Percentiles rank a stretch among this genome's conserved stretches.
These are phyloP conservation scores for Hylodesmum podocarpum DNA, from an alignment of 306 rosid species.

Conservation along the genomic window DNA sequence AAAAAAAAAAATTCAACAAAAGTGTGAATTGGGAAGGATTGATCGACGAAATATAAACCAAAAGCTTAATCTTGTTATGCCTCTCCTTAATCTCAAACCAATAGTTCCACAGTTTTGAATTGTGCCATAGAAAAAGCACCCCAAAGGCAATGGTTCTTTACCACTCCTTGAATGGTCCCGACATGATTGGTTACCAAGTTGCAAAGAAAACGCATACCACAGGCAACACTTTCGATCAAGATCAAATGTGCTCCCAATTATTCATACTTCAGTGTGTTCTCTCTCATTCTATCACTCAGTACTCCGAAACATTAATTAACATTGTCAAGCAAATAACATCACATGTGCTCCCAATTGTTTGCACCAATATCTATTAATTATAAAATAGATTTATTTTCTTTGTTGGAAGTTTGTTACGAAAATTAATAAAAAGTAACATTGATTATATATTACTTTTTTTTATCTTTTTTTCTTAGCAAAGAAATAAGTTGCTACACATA, in stretches of 20 bases:
- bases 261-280: neutral
- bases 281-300: neutral
- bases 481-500: neutral
- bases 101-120: neutral
- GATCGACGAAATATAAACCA: neutral
- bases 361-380: too few species aligned
- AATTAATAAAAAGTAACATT: too few species aligned
- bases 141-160: neutral
- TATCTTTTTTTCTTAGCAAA: neutral
- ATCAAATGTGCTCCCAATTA: neutral
- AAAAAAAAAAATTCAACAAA: neutral
- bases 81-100: neutral
- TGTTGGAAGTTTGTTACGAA: too few species aligned
- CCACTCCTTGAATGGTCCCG: conserved; percentile 16
- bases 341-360: too few species aligned
- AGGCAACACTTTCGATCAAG: neutral
- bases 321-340: too few species aligned
- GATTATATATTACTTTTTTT: too few species aligned
- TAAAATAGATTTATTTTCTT: too few species aligned
- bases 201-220: conserved; percentile 11
- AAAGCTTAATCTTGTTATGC: neutral
- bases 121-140: neutral
- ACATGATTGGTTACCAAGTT: neutral
- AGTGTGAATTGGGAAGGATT: neutral
- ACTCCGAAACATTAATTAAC: too few species aligned